Percentiles rank a stretch among this genome's conserved stretches.
Evolutionary conservation across 2,329 filamentous ascomycete species (phyloP).

Genomic region (Pseudogymnoascus sp.): DNA sequence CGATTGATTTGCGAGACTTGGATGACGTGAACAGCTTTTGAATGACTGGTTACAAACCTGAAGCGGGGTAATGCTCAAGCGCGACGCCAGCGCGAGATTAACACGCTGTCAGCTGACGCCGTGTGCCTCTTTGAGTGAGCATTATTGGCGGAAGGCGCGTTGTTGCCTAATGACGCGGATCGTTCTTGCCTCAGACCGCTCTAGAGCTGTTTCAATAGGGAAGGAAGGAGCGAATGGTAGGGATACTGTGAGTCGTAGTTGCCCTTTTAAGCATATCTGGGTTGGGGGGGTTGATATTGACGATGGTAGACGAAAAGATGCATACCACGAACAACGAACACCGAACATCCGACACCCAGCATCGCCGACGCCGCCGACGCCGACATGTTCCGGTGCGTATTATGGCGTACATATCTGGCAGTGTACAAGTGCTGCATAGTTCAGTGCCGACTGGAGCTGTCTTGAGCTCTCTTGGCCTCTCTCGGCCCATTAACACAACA

Average conservation of each 20-base stretch:
- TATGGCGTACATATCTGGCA: background rate
- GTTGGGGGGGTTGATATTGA: background rate
- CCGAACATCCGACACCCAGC: background rate
- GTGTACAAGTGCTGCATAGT: background rate
- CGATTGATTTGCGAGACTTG: background rate
- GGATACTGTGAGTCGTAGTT: background rate
- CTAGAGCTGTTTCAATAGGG: background rate
- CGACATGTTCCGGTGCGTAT: background rate
- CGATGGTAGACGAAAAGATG: background rate
- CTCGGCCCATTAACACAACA: background rate
- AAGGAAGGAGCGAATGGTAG: background rate
- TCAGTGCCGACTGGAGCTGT: background rate
- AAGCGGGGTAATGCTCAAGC: background rate
- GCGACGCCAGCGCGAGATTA: background rate
- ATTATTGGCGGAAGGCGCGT: background rate
- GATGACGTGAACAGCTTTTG: background rate
- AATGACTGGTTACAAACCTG: background rate
- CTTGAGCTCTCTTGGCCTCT: background rate
- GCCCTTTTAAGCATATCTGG: background rate
- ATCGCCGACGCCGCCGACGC: background rate
- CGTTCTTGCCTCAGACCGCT: background rate
- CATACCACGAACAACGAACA: background rate
- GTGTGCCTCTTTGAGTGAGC: background rate
- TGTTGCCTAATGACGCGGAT: background rate
- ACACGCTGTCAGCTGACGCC: background rate